Base-by-base conservation (phyloP, 108 stramenopile genomes). In the Cyclostephanos invisitatus region DNA sequence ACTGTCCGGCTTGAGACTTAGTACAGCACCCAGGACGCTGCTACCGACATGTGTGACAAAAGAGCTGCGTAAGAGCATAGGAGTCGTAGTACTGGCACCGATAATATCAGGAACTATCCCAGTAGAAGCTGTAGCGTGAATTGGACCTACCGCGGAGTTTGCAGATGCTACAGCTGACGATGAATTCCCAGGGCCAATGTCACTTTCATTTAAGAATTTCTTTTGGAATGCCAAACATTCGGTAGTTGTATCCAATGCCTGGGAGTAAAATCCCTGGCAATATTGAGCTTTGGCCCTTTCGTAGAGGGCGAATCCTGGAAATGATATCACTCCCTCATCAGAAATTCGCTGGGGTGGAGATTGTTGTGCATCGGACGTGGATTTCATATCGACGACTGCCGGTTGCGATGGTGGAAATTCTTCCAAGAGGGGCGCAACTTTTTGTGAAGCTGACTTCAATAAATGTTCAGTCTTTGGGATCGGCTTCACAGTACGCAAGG, bases 141-240 rank as follows among this genome's bases (percentile, higher is more conserved):
- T 54, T 24, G 38, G 48, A 20, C 27, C 56, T 40, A 62, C 20
- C 15, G 10, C 10, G 40, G 64, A 18, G 53, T 27, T 66, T 54
- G 17, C 25, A 67, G 27, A 40, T 47, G 40, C 61, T 22, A 55
- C 29, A 10, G 42, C 27, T 44, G 51, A 5, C 5, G 36, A 8
- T 25, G 22, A 21, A 51, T 54, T 50, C 3, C 28, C 40, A 5
- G 14, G 4, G 22, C 54, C 62, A 22, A 42, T 47, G 12, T 44
- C 56, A 70, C n/a, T 5, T 32, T 60, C 54, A 47, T 50, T 64
- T 11, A 9, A 55, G 1, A 64, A 56, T 55, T 38, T 40, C 62
- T 81, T 81, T 58, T 71, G 73, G 63, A 72, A 74, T 12, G 73
- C 73, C 36, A 81, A 63, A 44, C 80, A 81, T 55, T 81, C 66